Evolutionary conservation across 108 stramenopile species (phyloP).

Genomic region (Aurantiochytrium sp.): DNA sequence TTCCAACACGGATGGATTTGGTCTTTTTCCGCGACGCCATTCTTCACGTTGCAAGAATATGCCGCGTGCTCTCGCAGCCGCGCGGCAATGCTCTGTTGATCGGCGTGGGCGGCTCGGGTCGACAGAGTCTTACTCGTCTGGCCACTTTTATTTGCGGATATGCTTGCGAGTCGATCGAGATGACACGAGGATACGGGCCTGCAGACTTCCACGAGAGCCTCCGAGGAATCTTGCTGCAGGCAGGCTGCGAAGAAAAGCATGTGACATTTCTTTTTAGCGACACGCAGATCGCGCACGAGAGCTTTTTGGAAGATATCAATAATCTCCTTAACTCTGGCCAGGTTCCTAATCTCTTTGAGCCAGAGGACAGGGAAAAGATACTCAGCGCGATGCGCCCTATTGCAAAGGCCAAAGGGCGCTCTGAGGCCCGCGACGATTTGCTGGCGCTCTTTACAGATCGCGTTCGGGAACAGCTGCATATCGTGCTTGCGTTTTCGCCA

Average conservation of each 20-base stretch:
- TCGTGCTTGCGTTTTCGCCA: conserved; percentile 57
- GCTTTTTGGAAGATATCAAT: conserved; percentile 57
- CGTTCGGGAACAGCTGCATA: conserved; percentile 54
- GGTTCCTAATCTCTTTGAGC: conserved; percentile 55
- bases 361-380: conserved; percentile 44
- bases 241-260: conserved; percentile 39
- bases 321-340: conserved; percentile 52
- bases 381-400: conserved; percentile 36
- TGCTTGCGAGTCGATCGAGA: conserved; percentile 47
- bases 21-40: conserved; percentile 58
- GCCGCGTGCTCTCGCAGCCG: conserved; percentile 51
- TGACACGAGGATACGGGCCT: conserved; percentile 43
- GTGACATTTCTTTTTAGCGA: conserved; percentile 55
- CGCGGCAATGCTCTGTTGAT: conserved; percentile 54
- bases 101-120: conserved; percentile 55
- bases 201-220: conserved; percentile 51
- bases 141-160: conserved; percentile 50
- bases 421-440: conserved; percentile 47
- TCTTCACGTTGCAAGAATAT: conserved; percentile 45
- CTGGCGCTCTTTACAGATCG: conserved; percentile 40
- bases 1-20: conserved; percentile 48
- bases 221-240: conserved; percentile 37
- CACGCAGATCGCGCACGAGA: conserved; percentile 54
- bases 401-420: conserved; percentile 43
- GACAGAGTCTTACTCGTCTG: conserved; percentile 50